These are phyloP conservation scores for Ogataea parapolymorpha DNA, from an alignment of 805 yeast genomes.

Conservation along the genomic window DNA sequence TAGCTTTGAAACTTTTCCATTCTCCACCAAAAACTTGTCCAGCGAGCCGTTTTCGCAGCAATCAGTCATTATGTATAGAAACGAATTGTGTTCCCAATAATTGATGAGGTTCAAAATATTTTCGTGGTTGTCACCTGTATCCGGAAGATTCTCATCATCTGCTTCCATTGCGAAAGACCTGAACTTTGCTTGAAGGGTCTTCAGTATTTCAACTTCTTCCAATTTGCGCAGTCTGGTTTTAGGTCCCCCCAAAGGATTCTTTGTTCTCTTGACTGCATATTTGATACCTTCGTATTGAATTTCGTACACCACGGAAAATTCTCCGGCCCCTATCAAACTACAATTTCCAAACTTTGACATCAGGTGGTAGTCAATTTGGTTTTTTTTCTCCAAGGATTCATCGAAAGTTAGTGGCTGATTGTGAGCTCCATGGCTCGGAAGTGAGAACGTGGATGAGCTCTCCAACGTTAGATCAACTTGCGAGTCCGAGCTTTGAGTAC, in stretches of 20 bases:
- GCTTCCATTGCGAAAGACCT: constrained; percentile 18
- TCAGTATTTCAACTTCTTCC: constrained; percentile 75
- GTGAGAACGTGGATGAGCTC: constrained; percentile 18
- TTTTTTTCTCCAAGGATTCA: constrained; percentile 12
- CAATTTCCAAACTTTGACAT: constrained; percentile 61
- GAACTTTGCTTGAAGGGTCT: constrained; percentile 38
- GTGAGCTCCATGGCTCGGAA: constrained; percentile 14
- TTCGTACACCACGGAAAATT: constrained; percentile 84
- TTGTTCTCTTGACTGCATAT: constrained; percentile 87
- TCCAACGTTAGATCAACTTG: constrained; percentile 1
- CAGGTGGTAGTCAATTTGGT: constrained; percentile 40
- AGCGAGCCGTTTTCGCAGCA: constrained; percentile 90
- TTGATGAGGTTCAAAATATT: constrained; percentile 75
- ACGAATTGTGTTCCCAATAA: constrained; percentile 78
- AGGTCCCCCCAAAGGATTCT: constrained; percentile 56
- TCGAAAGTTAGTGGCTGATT: constrained; percentile 2
- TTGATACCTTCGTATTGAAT: constrained; percentile 64
- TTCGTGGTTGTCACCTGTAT: constrained; percentile 61
- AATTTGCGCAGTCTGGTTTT: constrained; percentile 58
- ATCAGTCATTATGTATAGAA: constrained; percentile 89
- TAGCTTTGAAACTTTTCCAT: constrained; percentile 68
- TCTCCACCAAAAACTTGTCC: constrained; percentile 73
- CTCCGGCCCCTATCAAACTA: constrained; percentile 74
- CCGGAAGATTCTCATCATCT: constrained; percentile 18
- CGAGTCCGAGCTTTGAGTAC: no score